These are phyloP conservation scores for Aspergillus hortae DNA, from an alignment of 2,329 filamentous ascomycete genomes.

Conservation along the genomic window DNA sequence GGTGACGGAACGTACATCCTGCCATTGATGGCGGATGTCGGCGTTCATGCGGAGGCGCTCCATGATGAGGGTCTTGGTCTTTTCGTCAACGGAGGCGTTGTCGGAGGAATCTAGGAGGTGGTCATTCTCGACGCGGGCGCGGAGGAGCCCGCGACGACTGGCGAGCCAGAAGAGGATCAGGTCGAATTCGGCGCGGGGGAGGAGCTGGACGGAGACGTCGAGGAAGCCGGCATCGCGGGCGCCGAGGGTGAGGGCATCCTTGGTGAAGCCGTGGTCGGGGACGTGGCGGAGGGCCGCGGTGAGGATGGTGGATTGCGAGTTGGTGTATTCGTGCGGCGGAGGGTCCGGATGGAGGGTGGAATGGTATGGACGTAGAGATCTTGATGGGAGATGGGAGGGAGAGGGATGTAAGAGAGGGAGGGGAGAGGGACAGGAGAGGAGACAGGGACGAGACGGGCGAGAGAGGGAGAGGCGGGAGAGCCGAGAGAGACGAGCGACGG, in stretches of 20 bases:
- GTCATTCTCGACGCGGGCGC: slow-evolving; percentile 31
- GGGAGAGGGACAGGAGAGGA: neutral
- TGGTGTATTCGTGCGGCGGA: slow-evolving; percentile 55
- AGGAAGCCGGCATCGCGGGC: slow-evolving; percentile 81
- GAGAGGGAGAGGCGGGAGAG: neutral
- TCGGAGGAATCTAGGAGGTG: slow-evolving; percentile 19
- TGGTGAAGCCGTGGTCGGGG: slow-evolving; percentile 77
- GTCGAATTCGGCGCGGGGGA: slow-evolving; percentile 76
- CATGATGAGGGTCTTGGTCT: slow-evolving; percentile 70
- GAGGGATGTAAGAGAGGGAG: neutral
- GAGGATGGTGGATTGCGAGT: slow-evolving; percentile 71
- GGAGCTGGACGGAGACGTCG: slow-evolving; percentile 78
- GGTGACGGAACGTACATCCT: slow-evolving; percentile 62
- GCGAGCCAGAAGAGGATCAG: slow-evolving; percentile 58
- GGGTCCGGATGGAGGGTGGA: slow-evolving; percentile 66
- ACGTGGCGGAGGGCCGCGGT: slow-evolving; percentile 75
- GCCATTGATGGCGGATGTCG: slow-evolving; percentile 72
- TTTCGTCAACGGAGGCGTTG: slow-evolving; percentile 53
- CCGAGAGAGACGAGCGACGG: neutral
- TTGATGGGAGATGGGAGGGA: neutral
- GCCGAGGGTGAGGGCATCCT: slow-evolving; percentile 68
- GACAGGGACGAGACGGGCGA: neutral
- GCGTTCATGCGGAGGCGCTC: slow-evolving; percentile 72
- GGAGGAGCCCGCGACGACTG: slow-evolving; percentile 36
- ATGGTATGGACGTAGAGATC: slow-evolving; percentile 56